Base-by-base conservation (phyloP, 805 yeast genomes). In the Spathaspora boniae region DNA sequence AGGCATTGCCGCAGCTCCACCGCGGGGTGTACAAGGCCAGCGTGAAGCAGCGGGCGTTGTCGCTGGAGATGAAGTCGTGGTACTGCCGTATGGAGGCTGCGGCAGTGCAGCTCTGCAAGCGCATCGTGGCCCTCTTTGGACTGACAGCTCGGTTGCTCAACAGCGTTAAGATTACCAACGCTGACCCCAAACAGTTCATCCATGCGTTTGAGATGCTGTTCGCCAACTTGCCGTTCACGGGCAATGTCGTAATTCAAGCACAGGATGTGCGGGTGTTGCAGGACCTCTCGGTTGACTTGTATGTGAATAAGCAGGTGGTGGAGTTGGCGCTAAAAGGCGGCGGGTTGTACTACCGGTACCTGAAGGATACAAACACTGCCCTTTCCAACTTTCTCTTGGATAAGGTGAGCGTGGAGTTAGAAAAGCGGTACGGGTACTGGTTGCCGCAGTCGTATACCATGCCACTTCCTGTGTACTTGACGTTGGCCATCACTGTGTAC, bases 251-350 rank as follows among this genome's bases (percentile, higher is more conserved):
- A 15, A 29, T 29, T 17, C 16, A 29, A 20, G 32, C 20, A 9
- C 14, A 14, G 14, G 32, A 29, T 20, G 9, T 29, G 23, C 5
- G 20, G 9, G 14, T 29, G 6, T 16, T 29, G 26, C 20, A 29
- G 16, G 32, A 29, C 12, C 14, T 29, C 14, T 29, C 20, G 14
- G 32, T 29, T 17, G 32, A 29, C 22, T 4, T 29, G 14, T 29
- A 20, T 17, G 22, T 16, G 14, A 5, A 17, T 17, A 14, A 16
- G 6, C 20, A 17, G 22, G 22, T 29, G 14, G 22, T 17, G 16
- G 22, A 17, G 5, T 20, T 29, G 32, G 32, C 32, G 6, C 9
- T 16, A 16, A 26, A n/a, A n/a, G n/a, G n/a, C n/a, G n/a, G n/a
- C n/a, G n/a, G n/a, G n/a, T n/a, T n/a, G n/a, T n/a, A n/a, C n/a